phyloP scores from a whole-genome alignment of 331 rosid species.

The Erythrophleum ivorense region DNA sequence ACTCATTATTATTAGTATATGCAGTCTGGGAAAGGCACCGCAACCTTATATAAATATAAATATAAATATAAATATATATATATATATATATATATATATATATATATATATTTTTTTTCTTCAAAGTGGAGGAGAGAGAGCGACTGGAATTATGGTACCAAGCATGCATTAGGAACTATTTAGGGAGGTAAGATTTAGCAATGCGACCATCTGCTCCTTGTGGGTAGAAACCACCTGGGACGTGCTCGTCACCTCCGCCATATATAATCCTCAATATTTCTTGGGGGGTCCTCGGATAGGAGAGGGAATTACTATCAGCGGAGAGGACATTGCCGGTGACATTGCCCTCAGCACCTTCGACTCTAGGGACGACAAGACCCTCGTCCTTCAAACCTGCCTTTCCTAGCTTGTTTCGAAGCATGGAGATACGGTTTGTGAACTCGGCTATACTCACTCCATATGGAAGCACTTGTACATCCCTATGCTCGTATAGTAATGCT shows the following conservation, averaged over 20 bases:
- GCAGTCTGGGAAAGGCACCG: too few relatives aligned
- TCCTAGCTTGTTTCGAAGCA: conserved; percentile 57
- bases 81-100: too few relatives aligned
- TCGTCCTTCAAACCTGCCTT: conserved; percentile 61
- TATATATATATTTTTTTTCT: too few relatives aligned
- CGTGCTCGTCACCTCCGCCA: conserved; percentile 48
- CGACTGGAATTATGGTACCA: too few relatives aligned
- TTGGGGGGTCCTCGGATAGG: conserved; percentile 54
- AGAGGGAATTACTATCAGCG: conserved; percentile 47
- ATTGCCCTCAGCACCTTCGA: conserved; percentile 53
- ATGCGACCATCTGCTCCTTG: conserved; percentile 64
- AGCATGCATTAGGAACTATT: too few relatives aligned
- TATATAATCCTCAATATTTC: conserved; percentile 65
- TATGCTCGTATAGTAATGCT: conserved; percentile 48
- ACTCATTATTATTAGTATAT: too few relatives aligned
- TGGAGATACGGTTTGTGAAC: conserved; percentile 60
- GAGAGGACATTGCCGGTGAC: conserved; percentile 55
- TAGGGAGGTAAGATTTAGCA: conserved; percentile 40
- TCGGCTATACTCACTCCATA: conserved; percentile 56
- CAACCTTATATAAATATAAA: too few relatives aligned
- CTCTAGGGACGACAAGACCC: conserved; percentile 56
- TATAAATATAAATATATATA: too few relatives aligned
- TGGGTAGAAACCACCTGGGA: conserved; percentile 71
- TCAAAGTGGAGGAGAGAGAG: too few relatives aligned
- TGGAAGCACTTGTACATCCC: conserved; percentile 32